phyloP scores from a whole-genome alignment of 306 rosid genomes.

The Corylus heterophylla region DNA sequence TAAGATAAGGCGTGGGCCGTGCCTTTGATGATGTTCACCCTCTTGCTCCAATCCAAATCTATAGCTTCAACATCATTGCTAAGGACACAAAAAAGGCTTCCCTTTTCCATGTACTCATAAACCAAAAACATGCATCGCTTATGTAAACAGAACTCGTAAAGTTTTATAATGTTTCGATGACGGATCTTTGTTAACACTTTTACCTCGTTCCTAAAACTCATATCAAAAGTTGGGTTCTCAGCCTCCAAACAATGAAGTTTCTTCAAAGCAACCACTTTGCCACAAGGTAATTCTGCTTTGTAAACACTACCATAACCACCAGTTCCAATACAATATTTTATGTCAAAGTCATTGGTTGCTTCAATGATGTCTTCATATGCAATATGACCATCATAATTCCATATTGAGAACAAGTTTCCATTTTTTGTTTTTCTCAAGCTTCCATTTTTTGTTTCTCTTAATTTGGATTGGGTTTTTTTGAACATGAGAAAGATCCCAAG shows the following conservation, averaged over 20 bases:
- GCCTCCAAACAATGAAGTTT: slow-evolving; percentile 13
- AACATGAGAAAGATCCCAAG: neutral
- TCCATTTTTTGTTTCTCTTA: neutral
- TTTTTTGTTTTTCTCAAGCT: neutral
- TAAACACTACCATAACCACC: slow-evolving; percentile 10
- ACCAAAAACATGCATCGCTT: slow-evolving; percentile 23
- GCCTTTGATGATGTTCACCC: slow-evolving; percentile 11
- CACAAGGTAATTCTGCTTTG: slow-evolving; percentile 10
- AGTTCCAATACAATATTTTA: slow-evolving; percentile 11
- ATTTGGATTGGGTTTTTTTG: neutral
- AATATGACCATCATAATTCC: neutral
- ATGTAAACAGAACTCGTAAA: slow-evolving; percentile 24
- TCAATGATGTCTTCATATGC: neutral
- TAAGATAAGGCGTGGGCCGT: slow-evolving; percentile 17
- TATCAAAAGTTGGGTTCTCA: neutral
- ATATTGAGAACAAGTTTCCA: neutral
- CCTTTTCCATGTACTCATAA: slow-evolving; percentile 28
- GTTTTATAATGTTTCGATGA: slow-evolving; percentile 15
- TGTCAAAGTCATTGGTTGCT: neutral
- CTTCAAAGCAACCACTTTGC: slow-evolving; percentile 19
- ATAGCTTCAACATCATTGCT: neutral
- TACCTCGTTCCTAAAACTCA: slow-evolving; percentile 13
- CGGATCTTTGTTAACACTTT: slow-evolving; percentile 12
- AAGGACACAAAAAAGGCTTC: slow-evolving; percentile 13
- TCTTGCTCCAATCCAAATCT: slow-evolving; percentile 19